phyloP scores from a whole-genome alignment of 345 rosid genomes.

The Eucalyptus tenuipes region DNA sequence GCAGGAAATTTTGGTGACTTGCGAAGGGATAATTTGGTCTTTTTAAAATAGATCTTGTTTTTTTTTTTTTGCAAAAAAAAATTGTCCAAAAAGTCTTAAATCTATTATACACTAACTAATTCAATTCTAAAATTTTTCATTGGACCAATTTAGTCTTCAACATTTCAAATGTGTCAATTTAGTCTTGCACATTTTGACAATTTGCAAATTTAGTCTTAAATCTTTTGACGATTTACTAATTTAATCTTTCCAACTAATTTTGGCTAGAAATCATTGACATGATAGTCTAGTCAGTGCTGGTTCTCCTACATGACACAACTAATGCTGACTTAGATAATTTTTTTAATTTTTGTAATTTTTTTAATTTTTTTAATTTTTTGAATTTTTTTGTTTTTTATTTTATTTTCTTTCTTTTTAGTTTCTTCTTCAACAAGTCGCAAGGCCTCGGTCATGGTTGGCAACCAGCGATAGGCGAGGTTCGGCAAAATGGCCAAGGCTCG shows the following conservation, averaged over 20 bases:
- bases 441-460: fast-evolving
- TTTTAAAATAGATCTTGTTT: background rate
- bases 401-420: background rate
- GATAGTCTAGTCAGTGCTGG: fast-evolving
- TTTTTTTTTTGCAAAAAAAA: too few species aligned
- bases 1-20: background rate
- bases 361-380: too few species aligned
- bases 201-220: background rate
- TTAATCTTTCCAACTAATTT: background rate
- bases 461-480: background rate
- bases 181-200: background rate
- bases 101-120: background rate
- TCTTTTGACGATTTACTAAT: fast-evolving
- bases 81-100: too few species aligned
- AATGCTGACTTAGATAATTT: fast-evolving
- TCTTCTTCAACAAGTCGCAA: background rate
- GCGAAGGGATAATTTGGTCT: background rate
- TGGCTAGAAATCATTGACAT: background rate
- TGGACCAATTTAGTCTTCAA: fast-evolving
- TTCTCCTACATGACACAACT: fast-evolving
- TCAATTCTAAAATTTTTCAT: background rate
- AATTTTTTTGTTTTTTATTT: too few species aligned
- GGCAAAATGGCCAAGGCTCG: fast-evolving
- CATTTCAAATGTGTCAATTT: background rate
- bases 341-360: too few species aligned